phyloP scores from a whole-genome alignment of 2,329 filamentous ascomycete genomes.

The Aciculosporium take region DNA sequence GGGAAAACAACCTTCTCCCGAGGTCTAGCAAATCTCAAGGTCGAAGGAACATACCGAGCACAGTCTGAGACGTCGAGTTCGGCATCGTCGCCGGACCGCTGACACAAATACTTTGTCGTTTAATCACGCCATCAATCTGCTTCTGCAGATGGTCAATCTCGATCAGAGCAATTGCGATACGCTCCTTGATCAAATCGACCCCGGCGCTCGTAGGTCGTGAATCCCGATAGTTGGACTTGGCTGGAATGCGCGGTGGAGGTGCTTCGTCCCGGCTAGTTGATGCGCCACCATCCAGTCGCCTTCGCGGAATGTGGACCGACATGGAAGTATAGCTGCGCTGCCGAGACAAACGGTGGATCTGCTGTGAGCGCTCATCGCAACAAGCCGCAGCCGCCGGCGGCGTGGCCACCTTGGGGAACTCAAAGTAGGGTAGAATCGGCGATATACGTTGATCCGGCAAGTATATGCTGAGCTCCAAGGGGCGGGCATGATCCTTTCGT shows the following conservation, averaged over 20 bases:
- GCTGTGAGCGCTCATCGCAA: conserved; percentile 19
- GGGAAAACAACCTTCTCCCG: not conserved
- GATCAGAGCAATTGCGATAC: conserved; percentile 41
- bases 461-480: conserved; percentile 43
- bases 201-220: conserved; percentile 32
- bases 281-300: conserved; percentile 17
- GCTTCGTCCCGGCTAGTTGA: conserved; percentile 12
- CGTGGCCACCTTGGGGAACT: conserved; percentile 23
- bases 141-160: conserved; percentile 45
- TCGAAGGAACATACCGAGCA: conserved; percentile 16
- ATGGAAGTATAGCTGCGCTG: conserved; percentile 35
- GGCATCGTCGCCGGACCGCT: conserved; percentile 39
- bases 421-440: conserved; percentile 40
- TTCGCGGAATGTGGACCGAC: conserved; percentile 42
- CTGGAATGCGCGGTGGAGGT: conserved; percentile 24
- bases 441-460: conserved; percentile 29
- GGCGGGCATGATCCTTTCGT: conserved; percentile 30
- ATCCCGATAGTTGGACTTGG: conserved; percentile 24
- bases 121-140: conserved; percentile 44
- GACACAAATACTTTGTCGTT: conserved; percentile 44
- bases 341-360: conserved; percentile 18
- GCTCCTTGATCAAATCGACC: conserved; percentile 37
- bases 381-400: conserved; percentile 23
- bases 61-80: conserved; percentile 22
- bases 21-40: not conserved